Evolutionary conservation across 1,284 basidiomycete genomes (phyloP).

Genomic region (Rugosomyces carneus): DNA sequence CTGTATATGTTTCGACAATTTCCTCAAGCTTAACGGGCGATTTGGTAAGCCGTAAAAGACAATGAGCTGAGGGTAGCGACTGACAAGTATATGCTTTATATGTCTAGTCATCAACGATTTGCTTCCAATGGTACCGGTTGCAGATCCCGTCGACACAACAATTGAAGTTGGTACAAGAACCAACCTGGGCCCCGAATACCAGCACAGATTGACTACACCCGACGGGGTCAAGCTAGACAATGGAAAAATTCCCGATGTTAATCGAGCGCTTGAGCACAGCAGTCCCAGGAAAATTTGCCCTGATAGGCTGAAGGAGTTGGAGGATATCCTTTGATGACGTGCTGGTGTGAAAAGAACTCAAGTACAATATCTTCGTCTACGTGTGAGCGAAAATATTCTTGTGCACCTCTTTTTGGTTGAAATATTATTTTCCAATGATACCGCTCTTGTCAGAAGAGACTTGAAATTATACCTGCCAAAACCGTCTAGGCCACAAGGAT

Average conservation of each 20-base stretch:
- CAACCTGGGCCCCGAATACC: conserved; percentile 18
- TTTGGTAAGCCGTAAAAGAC: neutral
- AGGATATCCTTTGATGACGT: conserved; percentile 13
- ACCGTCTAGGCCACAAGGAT: too few species aligned
- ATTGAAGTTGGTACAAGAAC: conserved; percentile 11
- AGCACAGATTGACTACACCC: conserved; percentile 17
- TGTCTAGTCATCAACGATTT: conserved; percentile 12
- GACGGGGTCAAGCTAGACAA: conserved; percentile 17
- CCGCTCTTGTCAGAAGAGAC: too few species aligned
- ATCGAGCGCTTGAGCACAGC: conserved; percentile 17
- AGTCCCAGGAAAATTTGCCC: conserved; percentile 14
- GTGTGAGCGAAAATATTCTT: too few species aligned
- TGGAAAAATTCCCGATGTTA: conserved; percentile 17
- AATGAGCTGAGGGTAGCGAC: neutral
- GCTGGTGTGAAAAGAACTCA: conserved; percentile 8
- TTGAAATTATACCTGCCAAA: too few species aligned
- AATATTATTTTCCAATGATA: too few species aligned
- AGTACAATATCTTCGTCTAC: too few species aligned
- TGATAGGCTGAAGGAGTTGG: conserved; percentile 8
- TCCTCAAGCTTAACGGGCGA: neutral
- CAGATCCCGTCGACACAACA: conserved; percentile 7
- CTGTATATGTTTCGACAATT: neutral
- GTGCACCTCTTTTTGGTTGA: too few species aligned
- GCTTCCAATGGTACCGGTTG: conserved; percentile 15
- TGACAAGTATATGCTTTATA: neutral